Evolutionary conservation across 1,284 basidiomycete genomes (phyloP).

Genomic region (Marasmius oreades): DNA sequence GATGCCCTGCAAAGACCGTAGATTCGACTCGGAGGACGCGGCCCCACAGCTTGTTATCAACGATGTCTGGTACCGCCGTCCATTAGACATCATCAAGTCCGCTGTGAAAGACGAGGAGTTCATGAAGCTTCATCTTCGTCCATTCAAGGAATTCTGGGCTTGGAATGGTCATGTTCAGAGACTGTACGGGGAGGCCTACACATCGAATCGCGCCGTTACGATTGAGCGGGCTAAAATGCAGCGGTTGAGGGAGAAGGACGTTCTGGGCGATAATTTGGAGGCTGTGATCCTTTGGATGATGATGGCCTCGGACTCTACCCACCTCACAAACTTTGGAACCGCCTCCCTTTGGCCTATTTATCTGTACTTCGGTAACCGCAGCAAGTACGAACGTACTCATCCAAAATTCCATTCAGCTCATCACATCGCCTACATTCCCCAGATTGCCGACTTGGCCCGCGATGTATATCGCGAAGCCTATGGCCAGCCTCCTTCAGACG

Average conservation of each 20-base stretch:
- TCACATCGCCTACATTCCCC: constrained; percentile 29
- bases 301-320: constrained; percentile 23
- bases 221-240: constrained; percentile 16
- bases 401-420: constrained; percentile 17
- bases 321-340: constrained; percentile 23
- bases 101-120: no score
- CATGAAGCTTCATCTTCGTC: constrained; percentile 8
- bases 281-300: constrained; percentile 22
- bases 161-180: constrained; percentile 9
- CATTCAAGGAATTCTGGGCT: constrained; percentile 19
- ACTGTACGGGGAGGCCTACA: constrained; percentile 21
- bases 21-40: no score
- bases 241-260: neutral
- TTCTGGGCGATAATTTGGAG: constrained; percentile 18
- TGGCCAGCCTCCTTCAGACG: neutral
- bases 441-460: constrained; percentile 23
- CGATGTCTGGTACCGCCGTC: no score
- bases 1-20: no score
- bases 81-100: no score
- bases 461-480: constrained; percentile 13
- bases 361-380: constrained; percentile 24
- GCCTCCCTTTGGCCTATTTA: constrained; percentile 28
- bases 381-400: constrained; percentile 19
- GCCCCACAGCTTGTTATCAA: no score
- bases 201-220: constrained; percentile 15